phyloP scores from a whole-genome alignment of 129 eudicot genomes.

The Centaurea solstitialis region DNA sequence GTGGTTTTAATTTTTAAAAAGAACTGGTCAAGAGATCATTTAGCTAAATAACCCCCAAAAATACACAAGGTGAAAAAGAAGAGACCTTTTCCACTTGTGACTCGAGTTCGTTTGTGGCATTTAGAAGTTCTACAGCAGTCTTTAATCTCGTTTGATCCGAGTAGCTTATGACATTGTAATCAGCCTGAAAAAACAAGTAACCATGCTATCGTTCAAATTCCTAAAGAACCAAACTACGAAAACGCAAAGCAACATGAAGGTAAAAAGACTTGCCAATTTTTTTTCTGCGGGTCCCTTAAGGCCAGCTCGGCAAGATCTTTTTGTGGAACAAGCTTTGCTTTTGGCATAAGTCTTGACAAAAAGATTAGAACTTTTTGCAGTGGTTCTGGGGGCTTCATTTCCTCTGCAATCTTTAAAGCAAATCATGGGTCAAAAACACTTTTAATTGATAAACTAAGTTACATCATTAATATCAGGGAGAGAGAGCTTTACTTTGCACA shows the following conservation, averaged over 20 bases:
- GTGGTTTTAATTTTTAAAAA: not conserved
- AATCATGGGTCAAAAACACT: constrained; percentile 27
- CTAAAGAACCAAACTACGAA: not conserved
- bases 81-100: constrained; percentile 67
- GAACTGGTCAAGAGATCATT: not conserved
- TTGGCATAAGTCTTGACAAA: constrained; percentile 64
- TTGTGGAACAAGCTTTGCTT: constrained; percentile 77
- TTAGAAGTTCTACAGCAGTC: constrained; percentile 87
- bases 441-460: not conserved
- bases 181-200: constrained; percentile 48
- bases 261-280: constrained; percentile 52
- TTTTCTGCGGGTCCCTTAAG: constrained; percentile 61
- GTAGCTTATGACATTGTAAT: constrained; percentile 81
- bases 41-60: not conserved
- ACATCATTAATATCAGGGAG: not conserved
- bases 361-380: constrained; percentile 54
- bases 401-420: constrained; percentile 81
- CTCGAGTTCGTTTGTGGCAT: constrained; percentile 74
- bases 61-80: not conserved
- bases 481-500: constrained; percentile 73
- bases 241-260: not conserved
- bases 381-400: constrained; percentile 76
- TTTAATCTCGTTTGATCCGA: constrained; percentile 67
- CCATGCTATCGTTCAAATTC: not conserved
- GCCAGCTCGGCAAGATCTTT: constrained; percentile 90